Evolutionary conservation across 2,329 filamentous ascomycete species (phyloP), one percentile per base, ranked within the genome.

Genomic region (Beauveria australis): DNA sequence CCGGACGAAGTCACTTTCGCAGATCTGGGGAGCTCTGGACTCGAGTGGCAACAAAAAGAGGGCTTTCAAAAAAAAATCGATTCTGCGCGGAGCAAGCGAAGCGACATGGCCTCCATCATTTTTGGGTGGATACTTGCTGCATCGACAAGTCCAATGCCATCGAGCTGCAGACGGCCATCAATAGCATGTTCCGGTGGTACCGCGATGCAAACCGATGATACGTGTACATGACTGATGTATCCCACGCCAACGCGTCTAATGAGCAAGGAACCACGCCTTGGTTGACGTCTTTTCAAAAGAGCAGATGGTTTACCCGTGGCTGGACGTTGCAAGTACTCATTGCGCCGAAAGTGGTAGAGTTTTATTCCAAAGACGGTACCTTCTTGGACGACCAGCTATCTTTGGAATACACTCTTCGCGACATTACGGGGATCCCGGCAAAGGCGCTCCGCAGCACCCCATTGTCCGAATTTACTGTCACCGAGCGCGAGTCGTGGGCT

Each of bases 241-340:
- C 54, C 5, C 30, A 22, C 26, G 1, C n/a, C 12, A 14, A 9
- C 18, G 8, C n/a, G 44, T 10, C 19, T 22, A 19, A n/a, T n/a
- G 30, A 7, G n/a, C 12, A 28, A 26, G 41, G 16, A 30, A 53
- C 33, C 8, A 30, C 6, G 8, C 8, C 14, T 24, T 52, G 61
- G 18, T 22, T 59, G n/a, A n/a, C 33, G 14, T 49, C 28, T 1
- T 28, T 66, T 44, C 41, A 43, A 5, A 33, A n/a, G 8, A 59
- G 62, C 48, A 64, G 69, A 5, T 75, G 73, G 72, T 74, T 74
- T 53, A 69, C 65, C 0, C 64, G 79, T 81, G 73, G 72, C 16
- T 82, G 84, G 67, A 89, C 86, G 0, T 74, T 87, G 64, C 88
- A 88, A 68, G 85, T 90, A 70, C 85, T 88, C 0, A 78, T 91